phyloP scores from a whole-genome alignment of 306 rosid species.

The Medicago ruthenica region DNA sequence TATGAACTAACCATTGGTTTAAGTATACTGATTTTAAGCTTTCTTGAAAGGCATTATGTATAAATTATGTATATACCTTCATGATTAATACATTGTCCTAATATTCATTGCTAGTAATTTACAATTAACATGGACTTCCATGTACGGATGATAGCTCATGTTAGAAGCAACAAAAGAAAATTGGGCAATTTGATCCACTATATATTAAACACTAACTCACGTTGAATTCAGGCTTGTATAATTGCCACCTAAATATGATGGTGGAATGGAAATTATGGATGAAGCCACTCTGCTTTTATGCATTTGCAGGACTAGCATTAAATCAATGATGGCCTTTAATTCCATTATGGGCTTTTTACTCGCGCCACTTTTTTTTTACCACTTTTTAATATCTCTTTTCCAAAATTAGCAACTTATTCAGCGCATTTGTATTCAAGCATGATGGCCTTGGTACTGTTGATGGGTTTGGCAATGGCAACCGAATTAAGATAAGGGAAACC shows the following conservation, averaged over 20 bases:
- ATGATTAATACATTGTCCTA: not conserved
- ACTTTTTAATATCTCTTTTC: not conserved
- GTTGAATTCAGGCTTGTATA: not conserved
- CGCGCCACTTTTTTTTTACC: too few relatives aligned
- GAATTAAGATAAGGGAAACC: too few relatives aligned
- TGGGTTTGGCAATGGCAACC: too few relatives aligned
- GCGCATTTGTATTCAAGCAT: not conserved
- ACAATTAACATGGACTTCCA: not conserved
- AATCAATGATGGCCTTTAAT: not conserved
- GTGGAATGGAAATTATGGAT: not conserved
- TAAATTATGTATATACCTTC: too few relatives aligned
- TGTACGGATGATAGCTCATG: not conserved
- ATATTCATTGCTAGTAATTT: not conserved
- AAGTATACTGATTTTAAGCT: too few relatives aligned
- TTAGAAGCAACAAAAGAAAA: not conserved
- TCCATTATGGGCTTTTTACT: not conserved
- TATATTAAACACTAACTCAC: not conserved
- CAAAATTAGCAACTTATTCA: not conserved
- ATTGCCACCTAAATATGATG: not conserved
- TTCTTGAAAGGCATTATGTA: too few relatives aligned
- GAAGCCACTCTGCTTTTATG: not conserved
- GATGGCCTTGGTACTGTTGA: not conserved
- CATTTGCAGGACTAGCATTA: not conserved
- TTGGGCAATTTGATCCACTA: not conserved
- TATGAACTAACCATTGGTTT: too few relatives aligned